Base-by-base conservation (phyloP, 2,329 filamentous ascomycete species). In the Monosporascus sp. region DNA sequence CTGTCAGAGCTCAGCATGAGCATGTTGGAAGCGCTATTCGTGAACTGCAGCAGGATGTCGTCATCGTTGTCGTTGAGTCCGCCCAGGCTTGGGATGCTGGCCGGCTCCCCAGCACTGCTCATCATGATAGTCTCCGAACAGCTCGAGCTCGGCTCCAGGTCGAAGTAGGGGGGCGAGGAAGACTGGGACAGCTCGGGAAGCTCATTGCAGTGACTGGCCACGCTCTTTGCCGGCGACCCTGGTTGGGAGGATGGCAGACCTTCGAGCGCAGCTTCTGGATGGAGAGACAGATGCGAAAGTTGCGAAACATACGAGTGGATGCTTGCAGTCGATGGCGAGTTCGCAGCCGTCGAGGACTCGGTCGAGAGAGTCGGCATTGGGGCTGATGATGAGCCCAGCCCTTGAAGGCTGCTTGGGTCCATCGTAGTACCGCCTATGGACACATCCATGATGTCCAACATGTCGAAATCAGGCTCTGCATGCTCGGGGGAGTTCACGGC, bases 101-200 rank as follows among this genome's bases (percentile, higher is more conserved):
- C 49, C 57, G 65, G 18, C 68, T 63, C 51, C 64, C 65, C 52
- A 67, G 58, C 44, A 2, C 65, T 64, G 47, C 65, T 65, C 52
- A 68, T 65, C 61, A 72, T 64, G n/a, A 61, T 53, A 43, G 20
- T 4, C 11, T 43, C 39, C 11, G 39, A 20, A 20, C 39, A 18
- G 39, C 20, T 20, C n/a, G 67, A 65, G 62, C 69, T 71, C 41
- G 72, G 67, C 43, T 78, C 75, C 53, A 73, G 64, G 43, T 78
- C 72, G 59, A 78, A 81, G 65, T 74, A 78, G 45, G 77, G 78
- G 4, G 81, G 81, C 24, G 82, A 84, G 15, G 80, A 80, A 22
- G 81, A 81, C 55, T 81, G 76, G n/a, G 81, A 83, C 31, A 85
- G 76, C 55, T 80, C 81, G 1, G 82, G 82, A 5, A 81, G 80